Evolutionary conservation across 176 grass and related monocot genomes (phyloP), one percentile per base, ranked within the genome.

Genomic region (Oryza brachyantha): DNA sequence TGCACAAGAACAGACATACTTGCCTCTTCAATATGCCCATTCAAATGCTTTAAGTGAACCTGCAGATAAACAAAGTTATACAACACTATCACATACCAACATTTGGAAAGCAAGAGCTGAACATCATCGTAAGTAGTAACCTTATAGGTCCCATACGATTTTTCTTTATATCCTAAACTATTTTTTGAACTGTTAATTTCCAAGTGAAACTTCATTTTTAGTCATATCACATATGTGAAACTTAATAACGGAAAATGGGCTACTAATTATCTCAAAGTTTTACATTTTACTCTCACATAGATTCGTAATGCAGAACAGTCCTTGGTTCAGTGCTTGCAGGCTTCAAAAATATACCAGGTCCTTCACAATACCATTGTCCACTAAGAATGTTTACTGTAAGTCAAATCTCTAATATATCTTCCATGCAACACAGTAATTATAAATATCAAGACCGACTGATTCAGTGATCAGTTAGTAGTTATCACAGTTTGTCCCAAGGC

Each of bases 231-330:
- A 82, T 16, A 27, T 4, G 77, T 28, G 32, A 73, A 71, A 55
- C 64, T 64, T 66, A 66, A 34, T 50, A 19, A 25, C 8, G 9
- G 45, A 29, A 52, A 62, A 16, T 4, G 13, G 52, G 52, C 4
- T 46, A 24, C 1, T 5, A 21, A 19, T 17, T 36, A 11, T 82
- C 50, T 80, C 42, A 37, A 71, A 41, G 9, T 34, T 7, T 46
- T 63, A 93, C 94, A 91, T 97, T 94, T 69, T 97, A 97, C 84
- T 97, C 94, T 80, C 92, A 91, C 89, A 97, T 97, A 79, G 94
- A 97, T 78, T 97, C 91, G 22, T 94, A 94, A 88, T 97, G 94
- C 21, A 97, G 70, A 77, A 94, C 94, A 60, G 91, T 94, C 57
- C 94, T 91, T 72, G 91, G 94, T 17, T 92, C 84, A 80, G 50